Conservation (phyloP, 768 basidiomycete genomes). For the Rubroboletus pulcherrimus region DNA sequence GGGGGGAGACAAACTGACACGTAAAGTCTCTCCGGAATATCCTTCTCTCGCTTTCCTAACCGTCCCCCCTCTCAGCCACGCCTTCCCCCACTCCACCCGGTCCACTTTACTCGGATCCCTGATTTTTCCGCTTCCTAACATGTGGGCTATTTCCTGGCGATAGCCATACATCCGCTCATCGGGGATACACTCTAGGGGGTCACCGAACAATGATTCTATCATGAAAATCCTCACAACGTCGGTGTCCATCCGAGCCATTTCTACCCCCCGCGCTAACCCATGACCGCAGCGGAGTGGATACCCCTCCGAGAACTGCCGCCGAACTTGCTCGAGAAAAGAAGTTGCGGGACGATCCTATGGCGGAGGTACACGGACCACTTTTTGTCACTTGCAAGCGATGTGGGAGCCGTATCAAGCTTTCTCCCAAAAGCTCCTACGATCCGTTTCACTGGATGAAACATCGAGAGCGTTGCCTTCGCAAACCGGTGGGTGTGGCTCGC, state of each 20-base stretch:
- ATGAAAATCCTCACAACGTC: slow-evolving; percentile 24
- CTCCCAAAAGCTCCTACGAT: slow-evolving; percentile 63
- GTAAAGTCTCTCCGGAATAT: slow-evolving; percentile 7
- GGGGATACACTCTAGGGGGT: slow-evolving; percentile 24
- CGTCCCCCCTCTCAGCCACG: background rate
- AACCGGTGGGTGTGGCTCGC: slow-evolving; percentile 25
- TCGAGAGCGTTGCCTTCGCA: slow-evolving; percentile 55
- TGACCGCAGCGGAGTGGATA: slow-evolving; percentile 21
- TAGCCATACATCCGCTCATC: slow-evolving; percentile 18
- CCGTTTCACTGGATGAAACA: slow-evolving; percentile 67
- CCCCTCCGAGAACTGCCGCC: slow-evolving; percentile 36
- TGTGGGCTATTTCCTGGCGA: slow-evolving; percentile 20
- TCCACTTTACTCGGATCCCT: background rate
- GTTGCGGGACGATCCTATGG: slow-evolving; percentile 52
- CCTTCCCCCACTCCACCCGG: slow-evolving; percentile 1
- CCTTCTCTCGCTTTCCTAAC: background rate
- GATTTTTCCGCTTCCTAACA: background rate
- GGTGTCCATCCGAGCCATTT: slow-evolving; percentile 4
- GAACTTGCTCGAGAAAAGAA: slow-evolving; percentile 49
- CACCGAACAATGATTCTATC: slow-evolving; percentile 15
- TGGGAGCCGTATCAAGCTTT: slow-evolving; percentile 57
- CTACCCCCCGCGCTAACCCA: slow-evolving; percentile 8
- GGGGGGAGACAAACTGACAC: slow-evolving; percentile 11
- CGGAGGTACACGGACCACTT: slow-evolving; percentile 46
- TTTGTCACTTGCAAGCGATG: slow-evolving; percentile 56